Conservation (phyloP, 306 rosid species). For the Quercus bicolor region DNA sequence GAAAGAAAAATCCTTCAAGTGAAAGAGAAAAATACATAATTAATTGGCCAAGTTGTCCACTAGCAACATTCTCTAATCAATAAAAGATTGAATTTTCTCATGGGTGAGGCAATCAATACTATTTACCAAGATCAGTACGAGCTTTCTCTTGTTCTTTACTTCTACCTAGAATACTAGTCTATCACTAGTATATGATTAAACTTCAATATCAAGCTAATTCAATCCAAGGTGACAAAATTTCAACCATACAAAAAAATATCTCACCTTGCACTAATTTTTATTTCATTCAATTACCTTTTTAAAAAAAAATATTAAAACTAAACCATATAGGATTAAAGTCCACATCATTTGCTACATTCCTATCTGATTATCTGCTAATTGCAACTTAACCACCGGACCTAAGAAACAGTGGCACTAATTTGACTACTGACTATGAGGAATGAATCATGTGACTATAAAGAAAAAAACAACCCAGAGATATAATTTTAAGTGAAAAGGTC, state of each 20-base stretch:
- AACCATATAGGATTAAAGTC: not conserved
- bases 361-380: not conserved
- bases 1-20: no score
- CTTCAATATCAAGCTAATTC: constrained; percentile 1
- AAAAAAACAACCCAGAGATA: not conserved
- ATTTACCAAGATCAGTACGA: constrained; percentile 8
- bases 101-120: constrained; percentile 22
- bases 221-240: not conserved
- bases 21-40: constrained; percentile 10
- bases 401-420: not conserved
- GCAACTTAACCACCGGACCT: not conserved
- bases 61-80: constrained; percentile 38
- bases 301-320: not conserved
- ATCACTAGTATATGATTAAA: not conserved
- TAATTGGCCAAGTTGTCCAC: constrained; percentile 43
- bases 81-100: constrained; percentile 30
- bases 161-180: not conserved
- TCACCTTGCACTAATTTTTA: not conserved
- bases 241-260: not conserved
- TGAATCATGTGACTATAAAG: not conserved
- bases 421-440: not conserved
- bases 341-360: not conserved
- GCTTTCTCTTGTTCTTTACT: constrained; percentile 4
- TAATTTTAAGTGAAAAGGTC: no score
- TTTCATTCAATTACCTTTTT: not conserved